Evolutionary conservation across 2,329 filamentous ascomycete genomes (phyloP).

Genomic region (Orbilia blumenaviensis): DNA sequence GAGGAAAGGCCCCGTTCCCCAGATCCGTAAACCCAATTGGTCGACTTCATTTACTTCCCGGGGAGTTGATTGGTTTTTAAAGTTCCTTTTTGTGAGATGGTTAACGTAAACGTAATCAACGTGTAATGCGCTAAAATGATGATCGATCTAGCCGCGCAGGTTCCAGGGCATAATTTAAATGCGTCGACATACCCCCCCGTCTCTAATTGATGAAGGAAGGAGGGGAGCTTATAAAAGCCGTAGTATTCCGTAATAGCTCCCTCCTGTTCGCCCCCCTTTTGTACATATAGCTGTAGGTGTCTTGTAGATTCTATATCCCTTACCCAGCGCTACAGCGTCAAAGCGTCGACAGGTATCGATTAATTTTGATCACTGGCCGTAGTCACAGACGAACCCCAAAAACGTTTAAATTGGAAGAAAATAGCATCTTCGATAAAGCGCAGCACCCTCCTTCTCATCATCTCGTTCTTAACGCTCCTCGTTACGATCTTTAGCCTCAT

Average conservation of each 20-base stretch:
- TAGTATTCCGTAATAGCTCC: too few relatives aligned
- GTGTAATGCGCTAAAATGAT: constrained; percentile 5
- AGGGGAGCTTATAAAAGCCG: background rate
- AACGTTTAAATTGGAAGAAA: too few relatives aligned
- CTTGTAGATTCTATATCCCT: too few relatives aligned
- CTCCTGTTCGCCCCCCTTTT: too few relatives aligned
- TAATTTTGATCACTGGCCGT: too few relatives aligned
- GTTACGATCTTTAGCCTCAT: background rate
- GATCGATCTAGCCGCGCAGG: constrained; percentile 20
- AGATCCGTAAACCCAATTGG: constrained; percentile 14
- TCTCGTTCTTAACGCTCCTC: constrained; percentile 12
- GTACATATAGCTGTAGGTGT: too few relatives aligned
- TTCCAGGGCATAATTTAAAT: background rate
- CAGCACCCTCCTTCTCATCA: background rate
- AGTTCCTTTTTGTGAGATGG: background rate
- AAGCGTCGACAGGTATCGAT: too few relatives aligned
- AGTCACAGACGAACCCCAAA: too few relatives aligned
- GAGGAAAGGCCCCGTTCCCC: background rate
- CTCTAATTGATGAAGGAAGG: background rate
- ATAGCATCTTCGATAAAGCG: background rate
- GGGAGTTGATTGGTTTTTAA: background rate
- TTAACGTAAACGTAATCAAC: constrained; percentile 6
- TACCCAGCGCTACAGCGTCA: too few relatives aligned
- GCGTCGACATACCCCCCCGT: too few relatives aligned
- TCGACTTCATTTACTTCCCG: background rate